Conservation (phyloP, 169 alveolate genomes). For the Theileria orientalis region DNA sequence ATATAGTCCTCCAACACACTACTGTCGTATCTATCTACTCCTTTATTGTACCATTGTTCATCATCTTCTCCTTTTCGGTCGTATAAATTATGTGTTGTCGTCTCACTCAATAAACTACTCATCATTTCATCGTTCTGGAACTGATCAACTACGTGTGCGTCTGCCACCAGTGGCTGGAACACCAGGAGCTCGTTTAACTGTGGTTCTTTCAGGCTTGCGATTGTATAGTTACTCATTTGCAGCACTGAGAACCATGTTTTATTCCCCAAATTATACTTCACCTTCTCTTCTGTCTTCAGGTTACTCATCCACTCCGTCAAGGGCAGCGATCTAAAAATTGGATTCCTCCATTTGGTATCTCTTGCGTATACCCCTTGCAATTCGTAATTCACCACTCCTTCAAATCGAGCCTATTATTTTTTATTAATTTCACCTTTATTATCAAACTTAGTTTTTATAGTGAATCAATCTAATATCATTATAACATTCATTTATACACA, state of each 20-base stretch:
- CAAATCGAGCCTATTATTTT: constrained; percentile 13
- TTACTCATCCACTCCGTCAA: constrained; percentile 8
- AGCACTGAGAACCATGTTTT: constrained; percentile 16
- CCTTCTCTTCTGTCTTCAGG: neutral
- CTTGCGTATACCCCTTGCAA: neutral
- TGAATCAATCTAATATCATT: constrained; percentile 18
- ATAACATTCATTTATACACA: constrained; percentile 6
- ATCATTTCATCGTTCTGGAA: neutral
- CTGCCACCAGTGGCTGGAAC: constrained; percentile 42
- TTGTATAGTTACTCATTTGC: constrained; percentile 31
- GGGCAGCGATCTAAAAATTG: neutral
- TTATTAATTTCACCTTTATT: no score
- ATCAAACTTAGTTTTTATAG: constrained; percentile 15
- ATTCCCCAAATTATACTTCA: neutral
- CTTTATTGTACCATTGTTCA: neutral
- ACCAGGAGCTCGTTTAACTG: constrained; percentile 43
- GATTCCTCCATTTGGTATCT: neutral
- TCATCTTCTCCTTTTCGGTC: neutral
- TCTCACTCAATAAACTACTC: neutral
- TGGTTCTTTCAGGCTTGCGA: constrained; percentile 35
- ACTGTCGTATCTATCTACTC: neutral
- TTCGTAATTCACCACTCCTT: neutral
- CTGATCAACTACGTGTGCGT: neutral
- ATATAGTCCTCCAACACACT: no score
- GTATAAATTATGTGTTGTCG: neutral